Evolutionary conservation across 2,329 filamentous ascomycete species (phyloP).

Genomic region (Hymenoscyphus fraxineus): DNA sequence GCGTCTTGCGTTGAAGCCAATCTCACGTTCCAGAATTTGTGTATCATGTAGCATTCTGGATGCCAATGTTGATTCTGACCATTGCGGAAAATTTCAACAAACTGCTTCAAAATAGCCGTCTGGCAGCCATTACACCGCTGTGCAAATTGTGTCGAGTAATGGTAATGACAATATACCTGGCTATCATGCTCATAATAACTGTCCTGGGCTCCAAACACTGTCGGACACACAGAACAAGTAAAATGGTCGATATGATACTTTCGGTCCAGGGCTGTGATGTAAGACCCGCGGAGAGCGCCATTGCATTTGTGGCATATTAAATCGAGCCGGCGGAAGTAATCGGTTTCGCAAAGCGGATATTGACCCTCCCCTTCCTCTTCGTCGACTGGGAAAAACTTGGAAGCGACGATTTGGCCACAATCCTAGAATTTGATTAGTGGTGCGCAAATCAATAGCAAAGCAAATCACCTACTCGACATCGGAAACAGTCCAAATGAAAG

Average conservation of each 20-base stretch:
- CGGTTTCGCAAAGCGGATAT: constrained; percentile 94
- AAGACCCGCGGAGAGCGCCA: constrained; percentile 88
- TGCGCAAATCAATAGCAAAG: constrained; percentile 13
- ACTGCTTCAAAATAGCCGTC: constrained; percentile 96
- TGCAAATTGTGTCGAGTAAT: constrained; percentile 96
- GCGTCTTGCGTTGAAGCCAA: constrained; percentile 48
- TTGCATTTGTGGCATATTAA: constrained; percentile 90
- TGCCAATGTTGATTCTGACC: constrained; percentile 99
- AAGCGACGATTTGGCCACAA: constrained; percentile 93
- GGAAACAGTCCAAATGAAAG: constrained; percentile 97
- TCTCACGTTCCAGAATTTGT: constrained; percentile 99
- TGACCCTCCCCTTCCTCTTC: constrained; percentile 81
- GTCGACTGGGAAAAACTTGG: constrained; percentile 97
- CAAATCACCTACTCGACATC: constrained; percentile 67
- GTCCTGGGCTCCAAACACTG: constrained; percentile 96
- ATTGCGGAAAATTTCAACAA: constrained; percentile 97
- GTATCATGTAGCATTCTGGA: constrained; percentile 99
- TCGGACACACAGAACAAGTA: constrained; percentile 93
- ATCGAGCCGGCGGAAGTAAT: constrained; percentile 91
- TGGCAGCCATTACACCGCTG: constrained; percentile 96
- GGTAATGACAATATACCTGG: constrained; percentile 96
- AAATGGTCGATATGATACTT: constrained; percentile 99
- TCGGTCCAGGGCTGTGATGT: constrained; percentile 94
- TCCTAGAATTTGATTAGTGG: constrained; percentile 56
- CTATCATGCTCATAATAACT: constrained; percentile 98